Evolutionary conservation across 1,284 basidiomycete species (phyloP), one percentile per base, ranked within the genome.

Genomic region (Heterobasidion annosum): DNA sequence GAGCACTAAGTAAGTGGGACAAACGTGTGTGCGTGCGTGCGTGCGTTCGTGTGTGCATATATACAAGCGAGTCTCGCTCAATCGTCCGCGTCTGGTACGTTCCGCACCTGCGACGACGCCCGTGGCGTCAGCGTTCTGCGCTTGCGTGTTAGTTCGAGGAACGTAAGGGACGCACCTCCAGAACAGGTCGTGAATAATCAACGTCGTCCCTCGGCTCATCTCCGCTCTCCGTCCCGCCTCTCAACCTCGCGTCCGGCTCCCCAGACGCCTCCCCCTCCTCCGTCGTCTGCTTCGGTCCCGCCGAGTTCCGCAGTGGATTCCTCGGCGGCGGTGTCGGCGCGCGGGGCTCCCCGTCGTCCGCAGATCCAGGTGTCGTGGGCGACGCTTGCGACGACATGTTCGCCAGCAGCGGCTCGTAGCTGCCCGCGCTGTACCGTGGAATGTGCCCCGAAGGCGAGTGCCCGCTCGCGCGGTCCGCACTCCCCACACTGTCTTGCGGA

Each of bases 321-420:
- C 74, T 69, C 45, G 78, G 74, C 15, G 76, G 48, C 35, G 33
- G 10, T 34, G 75, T 70, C 33, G 69, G 62, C 13, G 47, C 52
- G 53, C 57, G 48, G 15, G 45, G 45, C 3, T 48, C 44, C 34
- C 49, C 54, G 19, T 42, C 15, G 12, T 48, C 55, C 4, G 56
- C 57, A 18, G 56, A 53, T 40, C 60, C 34, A 15, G 58, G 63
- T 40, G 67, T 65, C 5, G 62, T 59, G 16, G 56, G 35, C 12
- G 60, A 57, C 60, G 63, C 51, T 58, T 61, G 43, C 56, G 61
- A 53, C 50, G 67, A 67, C 55, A 71, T 78, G 8, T 72, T 72
- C 3, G 76, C 73, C 51, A 88, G 66, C 19, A 87, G 70, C 32
- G 83, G 83, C 59, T 87, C 85, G 56, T 77, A 77, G 67, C 85